Base-by-base conservation (phyloP, 176 grass and related monocot genomes). In the Aegilops speltoides region DNA sequence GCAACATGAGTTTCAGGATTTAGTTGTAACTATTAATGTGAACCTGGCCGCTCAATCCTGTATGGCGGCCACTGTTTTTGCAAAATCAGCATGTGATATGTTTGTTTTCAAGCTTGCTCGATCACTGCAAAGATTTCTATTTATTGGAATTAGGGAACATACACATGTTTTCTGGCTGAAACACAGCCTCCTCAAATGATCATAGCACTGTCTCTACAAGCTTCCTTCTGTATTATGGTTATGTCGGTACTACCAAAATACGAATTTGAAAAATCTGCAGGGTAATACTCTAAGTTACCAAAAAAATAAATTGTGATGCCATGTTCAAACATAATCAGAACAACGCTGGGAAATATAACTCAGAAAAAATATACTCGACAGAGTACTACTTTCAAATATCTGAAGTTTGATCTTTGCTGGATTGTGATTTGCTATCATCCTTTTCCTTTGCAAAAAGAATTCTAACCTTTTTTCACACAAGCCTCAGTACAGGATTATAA, bases 41-140 rank as follows among this genome's bases (percentile, higher is more conserved):
- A 46, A 83, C 41, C 59, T 60, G 33, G 2, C 59, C n/a, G 70
- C 23, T 54, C 87, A 29, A 54, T 54, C 50, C 20, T 60, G 20
- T 61, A 41, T 50, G 22, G 50, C 50, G 34, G 70, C 23, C 52
- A 41, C 46, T 77, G 36, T 54, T 88, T 85, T 80, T 84, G 76
- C 45, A 26, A 68, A 68, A 61, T 41, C 68, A 68, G 25, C 61
- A 40, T 23, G 37, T 17, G 28, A 87, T 87, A 36, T 68, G 36
- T 80, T 68, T 28, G 68, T 84, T 38, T 50, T 72, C 33, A 79
- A 73, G 73, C 73, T 38, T 72, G 64, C 11, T 59, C 8, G 5
- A 46, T 61, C 68, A 48, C 45, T 75, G 66, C 32, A 81, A 36
- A 84, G 11, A 15, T 12, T 73, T 43, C 12, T 22, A n/a, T 45